Base-by-base conservation (phyloP, 192 early-diverging fungal species). In the Backusella sp. region DNA sequence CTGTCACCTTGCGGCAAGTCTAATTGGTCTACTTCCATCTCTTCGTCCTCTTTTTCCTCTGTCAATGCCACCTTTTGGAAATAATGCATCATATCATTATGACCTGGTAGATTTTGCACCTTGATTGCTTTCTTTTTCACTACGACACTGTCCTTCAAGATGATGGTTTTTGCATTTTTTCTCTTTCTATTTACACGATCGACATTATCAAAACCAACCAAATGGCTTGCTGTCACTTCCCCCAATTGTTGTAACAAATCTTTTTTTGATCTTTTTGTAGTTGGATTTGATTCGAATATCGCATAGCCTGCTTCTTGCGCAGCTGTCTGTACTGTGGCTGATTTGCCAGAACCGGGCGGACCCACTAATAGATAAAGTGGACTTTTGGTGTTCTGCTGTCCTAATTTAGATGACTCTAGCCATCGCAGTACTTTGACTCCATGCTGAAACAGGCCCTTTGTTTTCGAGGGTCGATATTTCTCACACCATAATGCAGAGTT, bases 151-250 rank as follows among this genome's bases (percentile, higher is more conserved):
- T 72, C 42, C 44, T 56, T 52, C n/a, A 59, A 35, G 23, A 26
- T 73, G 17, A 56, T 34, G 14, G 36, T 26, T 6, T 65, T 21
- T 65, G 52, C 21, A 17, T 14, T 28, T 26, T 39, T 39, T 26
- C 21, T 30, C 19, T 37, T 35, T 59, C 35, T 52, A 36, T 62
- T 66, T 39, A 66, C 52, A 32, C 59, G 56, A 30, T 66, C 34
- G 8, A 70, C 78, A n/a, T 74, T 46, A 23, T 80, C 74, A 52
- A 87, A 84, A 3, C 78, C 72, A 5, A 96, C 91, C n/a, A 85
- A 87, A 68, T 96, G 95, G 59, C 88, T 94, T 66, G 88, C 80
- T 0, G 93, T 92, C 70, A 91, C 90, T 68, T 94, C 94, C 3
- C 90, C 89, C 0, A 95, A 78, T 14, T 88, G 69, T 4, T 77